A percentile compares a stretch with the other conserved stretches of the same genome.
phyloP scores from a whole-genome alignment of 2,329 filamentous ascomycete species.

The Lomentospora prolificans region DNA sequence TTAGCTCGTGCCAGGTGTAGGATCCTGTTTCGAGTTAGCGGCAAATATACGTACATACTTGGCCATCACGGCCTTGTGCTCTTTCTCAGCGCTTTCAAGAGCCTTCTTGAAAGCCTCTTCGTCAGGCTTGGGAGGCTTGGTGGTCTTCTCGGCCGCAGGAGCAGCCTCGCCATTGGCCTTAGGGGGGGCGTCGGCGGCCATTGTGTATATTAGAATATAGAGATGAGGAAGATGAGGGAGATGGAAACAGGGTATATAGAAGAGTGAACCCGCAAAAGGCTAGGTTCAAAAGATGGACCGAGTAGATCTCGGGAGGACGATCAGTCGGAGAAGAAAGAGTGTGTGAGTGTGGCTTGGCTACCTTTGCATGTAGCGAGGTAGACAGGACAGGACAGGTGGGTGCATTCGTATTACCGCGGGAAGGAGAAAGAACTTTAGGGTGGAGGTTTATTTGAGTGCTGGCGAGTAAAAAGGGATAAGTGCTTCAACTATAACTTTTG shows the following conservation, averaged over 20 bases:
- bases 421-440: neutral
- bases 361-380: neutral
- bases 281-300: neutral
- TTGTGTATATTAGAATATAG: constrained; percentile 14
- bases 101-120: constrained; percentile 73
- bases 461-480: no score
- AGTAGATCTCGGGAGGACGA: constrained; percentile 1
- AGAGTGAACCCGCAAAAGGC: constrained; percentile 8
- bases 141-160: constrained; percentile 31
- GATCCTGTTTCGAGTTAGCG: neutral
- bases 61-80: constrained; percentile 67
- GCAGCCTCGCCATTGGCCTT: constrained; percentile 34
- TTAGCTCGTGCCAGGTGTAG: neutral
- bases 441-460: no score
- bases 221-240: neutral
- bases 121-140: constrained; percentile 71
- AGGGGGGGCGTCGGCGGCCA: constrained; percentile 32
- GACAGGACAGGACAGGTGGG: neutral
- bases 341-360: constrained; percentile 4
- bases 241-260: constrained; percentile 11
- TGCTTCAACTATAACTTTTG: no score
- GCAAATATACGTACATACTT: constrained; percentile 26
- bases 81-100: constrained; percentile 76
- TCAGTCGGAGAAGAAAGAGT: constrained; percentile 5
- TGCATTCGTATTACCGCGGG: neutral